Percentiles rank a stretch among this genome's conserved stretches.
Evolutionary conservation across 2,329 filamentous ascomycete species (phyloP).

Genomic region (Raffaelea ambrosiae): DNA sequence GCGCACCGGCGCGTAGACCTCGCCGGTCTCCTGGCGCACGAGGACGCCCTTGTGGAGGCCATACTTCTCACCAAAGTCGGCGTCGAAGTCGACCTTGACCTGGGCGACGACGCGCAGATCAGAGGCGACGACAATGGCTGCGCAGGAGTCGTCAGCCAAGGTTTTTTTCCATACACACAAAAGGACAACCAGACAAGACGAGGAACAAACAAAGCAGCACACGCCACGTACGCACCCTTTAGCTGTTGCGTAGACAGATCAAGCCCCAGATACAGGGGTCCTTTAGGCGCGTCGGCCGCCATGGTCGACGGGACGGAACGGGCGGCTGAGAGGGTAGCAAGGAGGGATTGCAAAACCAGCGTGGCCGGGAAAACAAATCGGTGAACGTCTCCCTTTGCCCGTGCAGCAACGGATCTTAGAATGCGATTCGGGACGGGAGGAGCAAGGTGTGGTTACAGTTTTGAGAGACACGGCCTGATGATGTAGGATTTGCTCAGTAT

Average conservation of each 20-base stretch:
- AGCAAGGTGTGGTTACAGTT: too few species aligned
- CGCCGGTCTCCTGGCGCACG: conserved; percentile 70
- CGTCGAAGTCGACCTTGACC: conserved; percentile 93
- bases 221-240: conserved; percentile 56
- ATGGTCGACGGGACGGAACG: background rate
- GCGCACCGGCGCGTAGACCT: conserved; percentile 87
- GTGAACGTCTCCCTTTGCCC: too few species aligned
- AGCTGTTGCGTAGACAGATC: conserved; percentile 96
- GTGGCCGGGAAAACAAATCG: too few species aligned
- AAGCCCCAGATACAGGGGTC: conserved; percentile 78
- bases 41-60: conserved; percentile 81
- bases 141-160: too few species aligned
- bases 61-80: conserved; percentile 65
- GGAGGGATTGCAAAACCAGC: too few species aligned
- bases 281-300: conserved; percentile 16
- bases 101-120: conserved; percentile 72
- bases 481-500: too few species aligned
- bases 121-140: conserved; percentile 76
- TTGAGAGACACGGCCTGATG: too few species aligned
- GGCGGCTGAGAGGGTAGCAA: too few species aligned
- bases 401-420: too few species aligned
- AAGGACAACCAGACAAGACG: background rate
- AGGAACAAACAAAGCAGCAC: conserved; percentile 5
- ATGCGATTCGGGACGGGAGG: too few species aligned
- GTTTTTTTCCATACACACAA: too few species aligned